Conservation (phyloP, 2,329 filamentous ascomycete species). For the Diplodia scrobiculata region DNA sequence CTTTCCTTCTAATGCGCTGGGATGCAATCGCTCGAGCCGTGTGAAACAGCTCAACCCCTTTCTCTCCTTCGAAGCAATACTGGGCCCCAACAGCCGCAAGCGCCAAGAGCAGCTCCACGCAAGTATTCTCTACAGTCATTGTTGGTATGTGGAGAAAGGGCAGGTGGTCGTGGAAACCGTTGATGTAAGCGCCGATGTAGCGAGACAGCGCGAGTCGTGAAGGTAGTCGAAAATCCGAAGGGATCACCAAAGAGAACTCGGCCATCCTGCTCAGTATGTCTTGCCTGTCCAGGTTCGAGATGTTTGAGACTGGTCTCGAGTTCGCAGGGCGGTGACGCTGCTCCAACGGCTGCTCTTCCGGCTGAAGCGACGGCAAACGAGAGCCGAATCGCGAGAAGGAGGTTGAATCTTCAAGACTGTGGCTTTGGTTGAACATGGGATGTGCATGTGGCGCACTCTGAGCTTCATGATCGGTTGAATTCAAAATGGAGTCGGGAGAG, state of each 20-base stretch:
- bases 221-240: slow-evolving; percentile 66
- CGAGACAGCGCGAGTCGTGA: slow-evolving; percentile 68
- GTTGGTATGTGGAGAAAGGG: slow-evolving; percentile 70
- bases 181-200: slow-evolving; percentile 70
- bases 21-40: slow-evolving; percentile 58
- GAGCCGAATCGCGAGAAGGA: slow-evolving; percentile 46
- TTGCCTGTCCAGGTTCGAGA: slow-evolving; percentile 42
- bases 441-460: slow-evolving; percentile 29
- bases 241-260: slow-evolving; percentile 63
- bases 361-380: slow-evolving; percentile 45
- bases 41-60: slow-evolving; percentile 60
- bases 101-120: slow-evolving; percentile 67
- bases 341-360: slow-evolving; percentile 39
- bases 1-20: slow-evolving; percentile 55
- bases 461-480: slow-evolving; percentile 37
- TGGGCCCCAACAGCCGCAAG: slow-evolving; percentile 69
- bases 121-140: slow-evolving; percentile 63
- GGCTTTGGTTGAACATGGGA: slow-evolving; percentile 31
- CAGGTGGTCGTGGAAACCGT: slow-evolving; percentile 64
- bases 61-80: slow-evolving; percentile 58
- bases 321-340: slow-evolving; percentile 22
- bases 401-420: slow-evolving; percentile 35
- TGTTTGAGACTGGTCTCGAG: slow-evolving; percentile 39
- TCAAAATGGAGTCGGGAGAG: slow-evolving; percentile 44
- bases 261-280: slow-evolving; percentile 61